phyloP scores from a whole-genome alignment of 495 filamentous ascomycete genomes.

The Penicillium soppii region DNA sequence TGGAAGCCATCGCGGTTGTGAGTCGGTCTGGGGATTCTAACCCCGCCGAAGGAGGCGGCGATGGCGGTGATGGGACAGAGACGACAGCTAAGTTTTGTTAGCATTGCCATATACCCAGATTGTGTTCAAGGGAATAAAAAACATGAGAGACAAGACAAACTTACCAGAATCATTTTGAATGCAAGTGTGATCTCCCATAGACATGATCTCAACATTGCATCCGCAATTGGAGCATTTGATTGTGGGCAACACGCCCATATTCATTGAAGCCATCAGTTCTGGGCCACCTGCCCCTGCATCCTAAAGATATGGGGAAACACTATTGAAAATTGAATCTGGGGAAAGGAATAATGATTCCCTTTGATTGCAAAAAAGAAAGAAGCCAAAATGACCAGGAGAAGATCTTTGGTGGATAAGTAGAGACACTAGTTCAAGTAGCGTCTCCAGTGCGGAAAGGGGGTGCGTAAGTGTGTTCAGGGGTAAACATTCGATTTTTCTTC shows the following conservation, averaged over 20 bases:
- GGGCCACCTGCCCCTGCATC: constrained; percentile 14
- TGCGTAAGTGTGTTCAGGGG: constrained; percentile 25
- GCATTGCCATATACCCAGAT: no score
- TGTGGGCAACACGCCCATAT: constrained; percentile 71
- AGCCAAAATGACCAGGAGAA: background rate
- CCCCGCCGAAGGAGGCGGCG: constrained; percentile 36
- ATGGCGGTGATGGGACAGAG: constrained; percentile 30
- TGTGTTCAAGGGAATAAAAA: no score
- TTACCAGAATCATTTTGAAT: constrained; percentile 17
- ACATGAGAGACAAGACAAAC: background rate
- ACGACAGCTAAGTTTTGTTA: constrained; percentile 14
- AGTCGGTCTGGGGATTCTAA: constrained; percentile 22
- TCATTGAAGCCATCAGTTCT: constrained; percentile 23
- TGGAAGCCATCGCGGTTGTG: constrained; percentile 18
- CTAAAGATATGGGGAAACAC: constrained; percentile 3
- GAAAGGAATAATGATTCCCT: constrained; percentile 4
- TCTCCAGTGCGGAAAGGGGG: constrained; percentile 23
- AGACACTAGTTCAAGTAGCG: constrained; percentile 20
- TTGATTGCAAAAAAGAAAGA: background rate
- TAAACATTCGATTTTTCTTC: background rate
- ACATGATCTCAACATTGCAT: constrained; percentile 79
- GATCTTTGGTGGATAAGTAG: background rate
- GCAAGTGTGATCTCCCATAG: constrained; percentile 91
- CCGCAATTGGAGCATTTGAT: constrained; percentile 96
- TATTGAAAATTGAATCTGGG: background rate